phyloP scores from a whole-genome alignment of 1,139 yeast species.

The Diutina rugosa region DNA sequence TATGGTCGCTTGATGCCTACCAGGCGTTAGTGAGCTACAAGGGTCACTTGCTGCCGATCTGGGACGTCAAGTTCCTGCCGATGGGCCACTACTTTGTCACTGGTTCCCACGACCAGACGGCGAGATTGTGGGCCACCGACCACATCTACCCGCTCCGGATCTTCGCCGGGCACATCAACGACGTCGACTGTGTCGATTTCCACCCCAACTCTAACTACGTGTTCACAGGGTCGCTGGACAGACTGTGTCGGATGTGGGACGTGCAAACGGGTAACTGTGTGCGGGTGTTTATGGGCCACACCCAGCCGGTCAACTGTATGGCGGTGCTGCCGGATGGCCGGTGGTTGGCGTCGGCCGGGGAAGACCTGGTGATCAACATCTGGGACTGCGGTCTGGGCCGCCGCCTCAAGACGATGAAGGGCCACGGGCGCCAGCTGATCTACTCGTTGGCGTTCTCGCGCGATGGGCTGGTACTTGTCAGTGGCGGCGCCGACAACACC shows the following conservation, averaged over 20 bases:
- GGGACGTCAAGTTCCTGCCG: conserved; percentile 96
- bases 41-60: conserved; percentile 92
- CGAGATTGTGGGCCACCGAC: conserved; percentile 95
- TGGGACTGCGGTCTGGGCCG: conserved; percentile 96
- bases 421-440: conserved; percentile 82
- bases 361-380: conserved; percentile 75
- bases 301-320: conserved; percentile 73
- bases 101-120: conserved; percentile 96
- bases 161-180: conserved; percentile 95
- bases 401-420: conserved; percentile 69
- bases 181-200: conserved; percentile 89
- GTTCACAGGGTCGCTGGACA: conserved; percentile 90
- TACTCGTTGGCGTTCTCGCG: conserved; percentile 76
- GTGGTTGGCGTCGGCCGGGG: conserved; percentile 94
- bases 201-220: conserved; percentile 95
- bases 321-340: conserved; percentile 96
- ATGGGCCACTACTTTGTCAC: conserved; percentile 96
- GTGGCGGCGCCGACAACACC: conserved; percentile 88
- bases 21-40: conserved; percentile 86
- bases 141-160: conserved; percentile 93
- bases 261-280: conserved; percentile 80
- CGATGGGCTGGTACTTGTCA: conserved; percentile 81
- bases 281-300: conserved; percentile 88
- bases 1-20: conserved; percentile 92
- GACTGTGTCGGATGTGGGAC: conserved; percentile 98